Conservation (phyloP, 805 yeast genomes). For the Isabelozyma gotoi region DNA sequence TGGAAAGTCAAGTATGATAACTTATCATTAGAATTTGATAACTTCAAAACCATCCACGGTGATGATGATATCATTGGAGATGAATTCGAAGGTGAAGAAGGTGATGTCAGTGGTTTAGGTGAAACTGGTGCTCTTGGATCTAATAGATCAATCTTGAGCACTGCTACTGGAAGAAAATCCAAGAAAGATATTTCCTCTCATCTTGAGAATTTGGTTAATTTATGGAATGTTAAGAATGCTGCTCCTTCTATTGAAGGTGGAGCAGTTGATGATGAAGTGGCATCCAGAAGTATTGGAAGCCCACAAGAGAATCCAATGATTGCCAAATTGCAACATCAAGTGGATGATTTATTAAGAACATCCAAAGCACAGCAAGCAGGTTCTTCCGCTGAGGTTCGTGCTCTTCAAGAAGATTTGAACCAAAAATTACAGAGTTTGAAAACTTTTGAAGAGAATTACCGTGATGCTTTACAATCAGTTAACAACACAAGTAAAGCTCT, state of each 20-base stretch:
- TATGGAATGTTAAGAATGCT: conserved; percentile 26
- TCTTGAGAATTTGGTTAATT: conserved; percentile 32
- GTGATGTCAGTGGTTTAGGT: conserved; percentile 6
- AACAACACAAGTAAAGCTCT: conserved; percentile 76
- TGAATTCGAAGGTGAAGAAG: conserved; percentile 16
- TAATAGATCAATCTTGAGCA: conserved; percentile 21
- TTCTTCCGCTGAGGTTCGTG: conserved; percentile 32
- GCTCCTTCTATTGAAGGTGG: conserved; percentile 7
- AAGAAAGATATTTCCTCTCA: conserved; percentile 32
- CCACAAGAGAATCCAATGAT: conserved; percentile 26
- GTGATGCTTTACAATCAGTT: conserved; percentile 68
- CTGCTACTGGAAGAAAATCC: conserved; percentile 20
- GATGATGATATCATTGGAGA: conserved; percentile 33
- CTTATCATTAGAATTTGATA: conserved; percentile 43
- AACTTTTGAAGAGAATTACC: conserved; percentile 62
- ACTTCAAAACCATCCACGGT: conserved; percentile 34
- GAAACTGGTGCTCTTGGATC: conserved; percentile 8
- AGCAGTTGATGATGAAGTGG: neutral
- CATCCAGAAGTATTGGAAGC: conserved; percentile 5
- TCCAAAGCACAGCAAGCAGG: conserved; percentile 42
- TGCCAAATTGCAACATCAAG: conserved; percentile 49
- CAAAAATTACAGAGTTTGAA: conserved; percentile 28
- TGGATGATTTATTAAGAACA: conserved; percentile 52
- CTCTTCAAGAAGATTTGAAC: conserved; percentile 29
- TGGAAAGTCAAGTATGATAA: conserved; percentile 47